These are phyloP conservation scores for Gossypium longicalyx DNA, from an alignment of 345 rosid genomes.

Conservation along the genomic window DNA sequence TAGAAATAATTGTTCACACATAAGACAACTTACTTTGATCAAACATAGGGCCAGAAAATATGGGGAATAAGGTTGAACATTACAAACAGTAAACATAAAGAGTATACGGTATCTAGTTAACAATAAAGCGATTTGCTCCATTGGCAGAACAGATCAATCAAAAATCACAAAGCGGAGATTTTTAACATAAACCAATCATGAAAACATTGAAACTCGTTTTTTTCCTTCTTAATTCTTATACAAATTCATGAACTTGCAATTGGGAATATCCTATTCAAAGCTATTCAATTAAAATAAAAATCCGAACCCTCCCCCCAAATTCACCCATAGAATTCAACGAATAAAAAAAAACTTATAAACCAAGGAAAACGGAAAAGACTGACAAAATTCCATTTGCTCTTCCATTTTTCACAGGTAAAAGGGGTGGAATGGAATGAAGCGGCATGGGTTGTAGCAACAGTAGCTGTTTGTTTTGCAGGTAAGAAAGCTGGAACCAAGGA, in stretches of 20 bases:
- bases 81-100: too few relatives aligned
- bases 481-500: constrained; percentile 26
- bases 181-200: too few relatives aligned
- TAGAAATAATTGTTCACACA: neutral
- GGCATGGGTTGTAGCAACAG: constrained; percentile 12
- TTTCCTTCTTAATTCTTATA: too few relatives aligned
- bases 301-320: neutral
- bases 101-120: too few relatives aligned
- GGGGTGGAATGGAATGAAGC: constrained; percentile 57
- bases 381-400: constrained; percentile 40
- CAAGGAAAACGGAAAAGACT: constrained; percentile 14
- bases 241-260: neutral
- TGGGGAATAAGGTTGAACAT: too few relatives aligned
- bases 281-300: neutral
- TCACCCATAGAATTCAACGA: neutral
- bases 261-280: neutral
- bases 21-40: neutral
- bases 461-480: constrained; percentile 13
- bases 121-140: neutral
- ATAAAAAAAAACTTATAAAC: neutral
- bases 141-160: neutral
- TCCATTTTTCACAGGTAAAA: constrained; percentile 39
- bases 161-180: too few relatives aligned
- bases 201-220: too few relatives aligned
- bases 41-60: neutral